These are phyloP conservation scores for Naganishia kalamii DNA, from an alignment of 768 basidiomycete genomes.

Conservation along the genomic window DNA sequence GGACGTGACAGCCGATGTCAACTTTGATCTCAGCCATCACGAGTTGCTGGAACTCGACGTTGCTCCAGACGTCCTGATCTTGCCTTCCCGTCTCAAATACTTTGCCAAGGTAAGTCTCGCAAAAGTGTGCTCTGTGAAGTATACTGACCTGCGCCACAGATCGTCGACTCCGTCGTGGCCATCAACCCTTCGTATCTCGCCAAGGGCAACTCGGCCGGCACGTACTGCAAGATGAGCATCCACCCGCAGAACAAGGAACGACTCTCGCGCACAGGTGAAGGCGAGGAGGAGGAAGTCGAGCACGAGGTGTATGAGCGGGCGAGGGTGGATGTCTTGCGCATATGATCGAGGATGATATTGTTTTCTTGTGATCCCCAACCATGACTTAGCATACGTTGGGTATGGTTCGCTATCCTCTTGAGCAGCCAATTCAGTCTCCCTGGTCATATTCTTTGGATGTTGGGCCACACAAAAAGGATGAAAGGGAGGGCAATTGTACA, in stretches of 20 bases:
- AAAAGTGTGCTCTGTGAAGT: not conserved
- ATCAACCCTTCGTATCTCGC: slow-evolving; percentile 76
- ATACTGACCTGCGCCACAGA: slow-evolving; percentile 49
- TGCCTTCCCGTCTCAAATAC: slow-evolving; percentile 82
- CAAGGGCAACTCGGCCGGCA: slow-evolving; percentile 45
- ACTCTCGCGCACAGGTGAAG: slow-evolving; percentile 31
- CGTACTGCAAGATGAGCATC: slow-evolving; percentile 47
- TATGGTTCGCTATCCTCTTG: no score
- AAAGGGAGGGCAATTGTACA: no score
- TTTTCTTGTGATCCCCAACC: no score
- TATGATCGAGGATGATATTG: no score
- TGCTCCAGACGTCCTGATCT: slow-evolving; percentile 74
- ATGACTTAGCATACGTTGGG: no score
- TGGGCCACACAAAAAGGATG: no score
- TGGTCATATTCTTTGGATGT: no score
- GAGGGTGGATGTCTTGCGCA: slow-evolving; percentile 48
- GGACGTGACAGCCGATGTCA: slow-evolving; percentile 69
- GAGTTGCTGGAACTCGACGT: slow-evolving; percentile 53
- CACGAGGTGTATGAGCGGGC: slow-evolving; percentile 47
- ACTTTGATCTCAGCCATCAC: slow-evolving; percentile 80
- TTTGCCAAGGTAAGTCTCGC: slow-evolving; percentile 68
- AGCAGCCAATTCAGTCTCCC: no score
- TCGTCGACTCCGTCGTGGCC: slow-evolving; percentile 67
- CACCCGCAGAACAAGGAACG: slow-evolving; percentile 42
- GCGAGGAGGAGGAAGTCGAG: slow-evolving; percentile 35